Evolutionary conservation across 1,139 yeast genomes (phyloP).

Genomic region (Hyphopichia khmerensis): DNA sequence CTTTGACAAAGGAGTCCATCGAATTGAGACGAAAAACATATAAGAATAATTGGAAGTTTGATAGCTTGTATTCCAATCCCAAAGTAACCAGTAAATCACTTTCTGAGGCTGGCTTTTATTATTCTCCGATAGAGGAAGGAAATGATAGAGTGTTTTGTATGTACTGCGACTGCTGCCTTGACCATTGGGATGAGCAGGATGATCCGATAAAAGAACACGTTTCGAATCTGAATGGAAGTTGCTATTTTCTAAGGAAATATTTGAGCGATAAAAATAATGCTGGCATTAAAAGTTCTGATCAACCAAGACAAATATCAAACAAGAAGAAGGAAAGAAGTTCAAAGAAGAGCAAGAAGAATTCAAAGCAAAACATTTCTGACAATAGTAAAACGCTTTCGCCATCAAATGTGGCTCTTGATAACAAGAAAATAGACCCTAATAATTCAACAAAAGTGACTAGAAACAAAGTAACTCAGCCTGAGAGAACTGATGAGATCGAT

Average conservation of each 20-base stretch:
- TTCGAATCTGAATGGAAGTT: slow-evolving; percentile 2
- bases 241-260: neutral
- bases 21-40: slow-evolving; percentile 53
- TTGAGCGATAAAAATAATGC: neutral
- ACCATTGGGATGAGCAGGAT: slow-evolving; percentile 72
- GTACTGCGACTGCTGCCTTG: slow-evolving; percentile 67
- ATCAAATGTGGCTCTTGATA: no score
- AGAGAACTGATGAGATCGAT: no score
- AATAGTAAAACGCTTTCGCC: no score
- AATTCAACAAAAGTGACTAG: no score
- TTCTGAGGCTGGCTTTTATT: slow-evolving; percentile 56
- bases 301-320: neutral
- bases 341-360: no score
- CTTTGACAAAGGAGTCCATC: slow-evolving; percentile 27
- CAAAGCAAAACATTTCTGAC: no score
- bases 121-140: slow-evolving; percentile 37
- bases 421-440: no score
- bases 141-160: slow-evolving; percentile 73
- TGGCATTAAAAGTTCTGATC: no score
- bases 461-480: no score
- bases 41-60: slow-evolving; percentile 55
- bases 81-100: slow-evolving; percentile 40
- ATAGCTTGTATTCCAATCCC: slow-evolving; percentile 25
- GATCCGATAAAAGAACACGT: slow-evolving; percentile 58
- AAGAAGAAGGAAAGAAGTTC: neutral